These are phyloP conservation scores for Aspergillus sp. DNA, from an alignment of 2,329 filamentous ascomycete species.

Conservation along the genomic window DNA sequence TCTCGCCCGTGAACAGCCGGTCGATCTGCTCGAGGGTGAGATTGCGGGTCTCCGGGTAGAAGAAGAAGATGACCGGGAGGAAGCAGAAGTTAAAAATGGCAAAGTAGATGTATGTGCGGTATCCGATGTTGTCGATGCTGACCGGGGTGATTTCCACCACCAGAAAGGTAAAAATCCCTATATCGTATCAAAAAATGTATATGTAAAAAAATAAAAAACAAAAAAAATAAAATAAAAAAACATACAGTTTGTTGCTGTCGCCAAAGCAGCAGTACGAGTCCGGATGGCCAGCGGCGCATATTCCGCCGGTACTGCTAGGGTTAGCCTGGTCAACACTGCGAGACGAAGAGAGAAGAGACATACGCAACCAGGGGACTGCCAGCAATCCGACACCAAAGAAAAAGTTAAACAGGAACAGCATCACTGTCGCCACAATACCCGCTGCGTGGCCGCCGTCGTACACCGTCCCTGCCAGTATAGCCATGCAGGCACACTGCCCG, in stretches of 20 bases:
- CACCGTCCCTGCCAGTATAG: constrained; percentile 47
- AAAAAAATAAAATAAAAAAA: too few relatives aligned
- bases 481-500: constrained; percentile 53
- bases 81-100: constrained; percentile 50
- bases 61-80: constrained; percentile 49
- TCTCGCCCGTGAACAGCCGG: constrained; percentile 35
- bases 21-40: constrained; percentile 34
- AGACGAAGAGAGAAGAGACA: constrained; percentile 16
- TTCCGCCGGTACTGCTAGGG: constrained; percentile 41
- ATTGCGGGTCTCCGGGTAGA: constrained; percentile 37
- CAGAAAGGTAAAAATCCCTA: constrained; percentile 50
- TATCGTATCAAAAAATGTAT: too few relatives aligned
- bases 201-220: too few relatives aligned
- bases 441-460: constrained; percentile 38
- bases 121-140: constrained; percentile 41
- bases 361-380: constrained; percentile 45
- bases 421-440: constrained; percentile 46
- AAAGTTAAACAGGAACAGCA: constrained; percentile 57
- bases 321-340: too few relatives aligned
- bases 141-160: constrained; percentile 48
- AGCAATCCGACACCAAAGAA: constrained; percentile 53
- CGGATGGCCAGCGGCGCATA: constrained; percentile 50
- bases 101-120: constrained; percentile 48
- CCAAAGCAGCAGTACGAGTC: constrained; percentile 50
- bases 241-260: constrained; percentile 50